Base-by-base conservation (phyloP, 2,329 filamentous ascomycete genomes). In the Colletotrichum chrysophilum region DNA sequence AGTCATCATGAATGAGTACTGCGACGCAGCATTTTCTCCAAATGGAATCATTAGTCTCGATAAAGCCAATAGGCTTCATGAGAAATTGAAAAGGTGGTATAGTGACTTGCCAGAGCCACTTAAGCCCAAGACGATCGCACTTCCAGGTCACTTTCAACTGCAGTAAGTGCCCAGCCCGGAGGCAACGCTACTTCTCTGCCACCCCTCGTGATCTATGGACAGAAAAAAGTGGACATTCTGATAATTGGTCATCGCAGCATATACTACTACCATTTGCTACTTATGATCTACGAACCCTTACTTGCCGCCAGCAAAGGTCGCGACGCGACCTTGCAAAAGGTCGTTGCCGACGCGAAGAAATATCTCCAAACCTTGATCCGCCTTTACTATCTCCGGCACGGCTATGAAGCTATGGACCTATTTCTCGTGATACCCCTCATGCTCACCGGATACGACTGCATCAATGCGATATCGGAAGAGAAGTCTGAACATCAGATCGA, bases 61-160 rank as follows among this genome's bases (percentile, higher is more conserved):
- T 9, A 67, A 70, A 30, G 82, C 81, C 4, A 56, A 81, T 36
- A 26, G 58, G 1, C 77, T 83, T 12, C 76, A 72, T 12, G 14
- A 21, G 4, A 78, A 73, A 21, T 60, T 85, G 2, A 56, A 76
- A 16, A 12, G 7, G 5, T 86, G 85, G 84, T 83, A 81, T 43
- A 56, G 74, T 1, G 55, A 7, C 36, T 68, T 85, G 7, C 80
- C 82, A 3, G 62, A 38, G 6, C 75, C 79, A 5, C 74, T 86
- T 0, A 64, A 67, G n/a, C 78, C 85, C 8, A 79, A 65, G 26
- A 75, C 77, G 1, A 83, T 85, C 4, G 82, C 80, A 0, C 76
- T 84, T 18, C 84, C 85, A 7, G 80, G 79, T 2, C 84, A 86
- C 26, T 61, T 86, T 4, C 82, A 84, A 32, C 70, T 85, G 48